phyloP scores from a whole-genome alignment of 2,329 filamentous ascomycete species.

The Ceratocystis cacaofunesta region DNA sequence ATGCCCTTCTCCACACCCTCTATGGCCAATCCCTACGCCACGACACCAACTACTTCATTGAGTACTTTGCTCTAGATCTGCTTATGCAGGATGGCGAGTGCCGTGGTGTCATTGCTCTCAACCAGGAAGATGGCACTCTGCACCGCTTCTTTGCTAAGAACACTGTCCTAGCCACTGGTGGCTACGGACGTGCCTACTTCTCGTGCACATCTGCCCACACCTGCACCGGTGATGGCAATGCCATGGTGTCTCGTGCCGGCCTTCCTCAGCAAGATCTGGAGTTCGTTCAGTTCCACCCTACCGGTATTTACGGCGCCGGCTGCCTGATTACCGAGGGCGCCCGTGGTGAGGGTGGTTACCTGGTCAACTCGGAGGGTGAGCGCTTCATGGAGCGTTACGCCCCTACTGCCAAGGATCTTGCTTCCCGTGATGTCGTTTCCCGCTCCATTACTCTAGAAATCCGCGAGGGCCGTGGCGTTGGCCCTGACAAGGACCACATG shows the following conservation, averaged over 20 bases:
- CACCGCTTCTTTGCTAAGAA: constrained; percentile 95
- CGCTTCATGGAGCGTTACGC: constrained; percentile 99
- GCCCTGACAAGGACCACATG: constrained; percentile 94
- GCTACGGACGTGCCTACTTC: constrained; percentile 97
- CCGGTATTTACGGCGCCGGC: constrained; percentile 95
- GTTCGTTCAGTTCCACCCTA: constrained; percentile 98
- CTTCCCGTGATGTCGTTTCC: constrained; percentile 88
- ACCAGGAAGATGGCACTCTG: constrained; percentile 95
- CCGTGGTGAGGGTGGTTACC: constrained; percentile 94
- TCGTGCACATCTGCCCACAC: constrained; percentile 96
- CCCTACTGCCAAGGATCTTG: constrained; percentile 93
- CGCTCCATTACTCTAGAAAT: constrained; percentile 98
- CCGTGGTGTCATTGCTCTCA: constrained; percentile 92
- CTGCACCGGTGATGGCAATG: constrained; percentile 97
- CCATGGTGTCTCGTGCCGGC: constrained; percentile 95
- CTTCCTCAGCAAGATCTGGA: constrained; percentile 98
- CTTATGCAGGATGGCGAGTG: constrained; percentile 97
- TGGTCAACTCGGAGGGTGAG: constrained; percentile 95
- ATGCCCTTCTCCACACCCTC: constrained; percentile 93
- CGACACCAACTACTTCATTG: constrained; percentile 99
- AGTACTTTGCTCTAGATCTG: constrained; percentile 93
- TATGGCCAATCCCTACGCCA: constrained; percentile 94
- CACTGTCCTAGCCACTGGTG: constrained; percentile 91
- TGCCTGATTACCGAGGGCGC: constrained; percentile 97
- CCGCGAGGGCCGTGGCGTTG: constrained; percentile 90